Conservation (phyloP, 345 rosid genomes). For the Aquilaria sinensis region DNA sequence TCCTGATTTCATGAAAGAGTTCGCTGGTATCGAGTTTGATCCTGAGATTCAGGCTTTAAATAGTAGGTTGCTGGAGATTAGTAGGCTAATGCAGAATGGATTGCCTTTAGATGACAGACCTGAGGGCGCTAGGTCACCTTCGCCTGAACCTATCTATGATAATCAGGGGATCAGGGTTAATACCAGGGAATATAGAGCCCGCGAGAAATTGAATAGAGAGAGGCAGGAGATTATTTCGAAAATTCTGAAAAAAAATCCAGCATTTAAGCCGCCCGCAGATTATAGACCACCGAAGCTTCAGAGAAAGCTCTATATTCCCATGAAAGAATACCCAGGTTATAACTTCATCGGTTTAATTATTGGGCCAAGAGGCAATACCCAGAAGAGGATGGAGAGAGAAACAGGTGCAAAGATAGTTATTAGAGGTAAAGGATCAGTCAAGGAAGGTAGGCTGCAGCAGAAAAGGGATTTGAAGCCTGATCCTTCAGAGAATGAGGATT, state of each 20-base stretch:
- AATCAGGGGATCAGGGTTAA: constrained; percentile 88
- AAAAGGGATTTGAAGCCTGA: constrained; percentile 94
- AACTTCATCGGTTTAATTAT: constrained; percentile 89
- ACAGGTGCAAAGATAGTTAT: constrained; percentile 96
- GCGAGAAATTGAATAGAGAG: constrained; percentile 84
- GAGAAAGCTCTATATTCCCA: constrained; percentile 92
- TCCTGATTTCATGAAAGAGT: constrained; percentile 89
- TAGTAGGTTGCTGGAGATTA: constrained; percentile 76
- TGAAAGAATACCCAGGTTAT: constrained; percentile 93
- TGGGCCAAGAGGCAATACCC: constrained; percentile 96
- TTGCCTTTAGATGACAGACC: constrained; percentile 80
- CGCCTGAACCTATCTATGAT: constrained; percentile 94
- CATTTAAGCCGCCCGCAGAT: constrained; percentile 96
- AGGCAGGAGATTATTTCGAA: constrained; percentile 89
- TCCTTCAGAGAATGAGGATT: constrained; percentile 90
- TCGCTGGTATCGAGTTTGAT: constrained; percentile 85
- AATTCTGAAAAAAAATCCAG: constrained; percentile 84
- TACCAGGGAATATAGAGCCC: constrained; percentile 81
- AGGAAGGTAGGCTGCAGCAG: constrained; percentile 91
- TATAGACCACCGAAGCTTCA: constrained; percentile 94
- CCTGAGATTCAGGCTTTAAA: constrained; percentile 89
- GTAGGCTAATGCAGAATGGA: constrained; percentile 75
- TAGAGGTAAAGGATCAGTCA: constrained; percentile 91
- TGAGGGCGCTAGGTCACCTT: constrained; percentile 92
- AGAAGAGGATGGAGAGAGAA: constrained; percentile 97